Evolutionary conservation across 2,329 filamentous ascomycete genomes (phyloP), one percentile per base, ranked within the genome.

Genomic region (Colletotrichum agaves): DNA sequence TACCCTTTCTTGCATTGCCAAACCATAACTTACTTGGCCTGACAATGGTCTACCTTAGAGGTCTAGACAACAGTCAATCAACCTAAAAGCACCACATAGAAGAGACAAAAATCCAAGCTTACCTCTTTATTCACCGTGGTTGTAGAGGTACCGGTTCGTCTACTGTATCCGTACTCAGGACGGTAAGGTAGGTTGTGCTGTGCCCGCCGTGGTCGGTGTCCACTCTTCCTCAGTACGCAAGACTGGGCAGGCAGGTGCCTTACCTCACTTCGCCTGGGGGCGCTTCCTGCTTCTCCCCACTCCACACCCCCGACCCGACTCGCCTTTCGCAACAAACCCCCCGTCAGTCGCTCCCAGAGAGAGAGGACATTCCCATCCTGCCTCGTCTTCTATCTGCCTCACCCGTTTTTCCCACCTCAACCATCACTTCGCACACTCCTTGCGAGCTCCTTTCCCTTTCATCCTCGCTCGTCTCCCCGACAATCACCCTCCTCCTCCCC

Each of bases 361-460:
- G 60, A 67, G 67, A 71, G 67, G 63, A 67, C 69, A 65, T 70
- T 71, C 69, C 64, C 69, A 70, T 69, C 58, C 61, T 68, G 50
- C 61, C 61, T 66, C 53, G 59, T 59, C 67, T 70, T 68, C 67
- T 60, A 59, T 70, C 66, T 63, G 52, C 67, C 60, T 63, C 55
- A 67, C 60, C 71, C 69, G 56, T 57, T 67, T 67, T 69, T 65
- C 61, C 71, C 63, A 66, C 61, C 64, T 64, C 61, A 59, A 64
- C 61, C 64, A 67, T 64, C 64, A 67, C 53, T 64, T 67, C 64
- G 64, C 66, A 65, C 64, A 69, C 63, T 63, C 72, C 62, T 70
- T 72, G 71, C 69, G 61, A 67, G 72, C 61, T 67, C 59, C 53
- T 63, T 61, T 50, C 67, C 61, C 67, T 62, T 67, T 55, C 58